Evolutionary conservation across 805 yeast genomes (phyloP), one percentile per base, ranked within the genome.

Genomic region (Cyberlindnera euphorbiae): DNA sequence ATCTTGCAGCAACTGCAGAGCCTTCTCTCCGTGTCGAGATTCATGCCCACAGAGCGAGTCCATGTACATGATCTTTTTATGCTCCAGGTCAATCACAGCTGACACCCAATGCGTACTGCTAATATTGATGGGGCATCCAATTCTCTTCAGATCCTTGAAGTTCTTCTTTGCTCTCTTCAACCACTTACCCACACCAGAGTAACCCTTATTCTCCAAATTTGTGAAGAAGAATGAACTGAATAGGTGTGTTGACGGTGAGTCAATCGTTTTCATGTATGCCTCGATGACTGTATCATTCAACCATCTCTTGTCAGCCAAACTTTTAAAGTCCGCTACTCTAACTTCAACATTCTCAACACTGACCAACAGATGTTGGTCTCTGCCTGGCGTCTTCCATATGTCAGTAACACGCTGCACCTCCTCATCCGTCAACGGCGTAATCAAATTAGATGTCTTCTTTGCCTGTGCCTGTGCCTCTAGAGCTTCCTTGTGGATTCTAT

Each of bases 171-270:
- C 78, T 33, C 90, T 71, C 49, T 78, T 82, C 44, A 93, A 80
- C 96, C 96, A 87, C 45, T 86, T 67, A 18, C 74, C 72, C 8
- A 87, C 95, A n/a, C 83, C 86, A 19, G 63, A 63, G 56, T 88
- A 88, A 0, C 97, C 98, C 45, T 75, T 77, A 1, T 63, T 56
- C 27, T 77, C 70, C 28, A 93, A 63, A 2, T 81, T 80, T 0
- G 95, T 70, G 59, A 74, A 89, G 55, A 93, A 93, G 61, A 84
- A 95, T 0, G 97, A 87, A 5, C 93, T 83, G 66, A 90, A 93
- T 3, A 81, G 78, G 51, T 77, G 86, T 1, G 75, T 64, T 18
- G 61, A 56, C 2, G 52, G 48, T 3, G 46, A 46, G 14, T 59
- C 62, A 16, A 63, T 43, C 3, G 56, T 48, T 32, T 63, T 62